Evolutionary conservation across 2,329 filamentous ascomycete species (phyloP).

Genomic region (Colletotrichum truncatum): DNA sequence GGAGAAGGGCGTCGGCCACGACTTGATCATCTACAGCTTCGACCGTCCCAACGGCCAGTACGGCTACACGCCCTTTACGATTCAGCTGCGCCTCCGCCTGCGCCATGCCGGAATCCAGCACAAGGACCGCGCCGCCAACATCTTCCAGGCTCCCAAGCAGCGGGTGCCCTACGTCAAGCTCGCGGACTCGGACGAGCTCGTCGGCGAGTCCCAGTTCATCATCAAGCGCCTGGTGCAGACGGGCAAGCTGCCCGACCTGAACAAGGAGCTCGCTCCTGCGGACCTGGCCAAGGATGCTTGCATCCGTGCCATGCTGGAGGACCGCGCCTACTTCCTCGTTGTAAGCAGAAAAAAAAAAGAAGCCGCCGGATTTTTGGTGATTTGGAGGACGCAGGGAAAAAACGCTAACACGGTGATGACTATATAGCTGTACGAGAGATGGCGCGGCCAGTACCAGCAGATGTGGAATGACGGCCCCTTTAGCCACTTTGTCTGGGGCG

Average conservation of each 20-base stretch:
- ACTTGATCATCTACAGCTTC: conserved; percentile 33
- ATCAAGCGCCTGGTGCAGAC: conserved; percentile 29
- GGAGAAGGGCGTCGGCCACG: conserved; percentile 28
- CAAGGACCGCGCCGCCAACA: conserved; percentile 26
- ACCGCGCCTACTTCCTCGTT: conserved; percentile 32
- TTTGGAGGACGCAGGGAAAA: not conserved
- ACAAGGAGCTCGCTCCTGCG: conserved; percentile 15
- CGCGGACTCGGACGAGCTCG: conserved; percentile 30
- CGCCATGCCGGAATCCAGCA: conserved; percentile 33
- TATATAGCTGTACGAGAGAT: conserved; percentile 33
- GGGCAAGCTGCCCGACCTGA: conserved; percentile 31
- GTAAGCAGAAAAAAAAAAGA: no score
- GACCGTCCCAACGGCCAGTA: conserved; percentile 31
- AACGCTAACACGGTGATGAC: not conserved
- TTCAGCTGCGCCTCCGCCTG: conserved; percentile 34
- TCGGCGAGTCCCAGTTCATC: conserved; percentile 34
- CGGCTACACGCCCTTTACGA: conserved; percentile 32
- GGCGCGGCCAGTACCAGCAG: conserved; percentile 30
- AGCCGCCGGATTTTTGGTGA: not conserved
- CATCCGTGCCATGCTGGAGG: conserved; percentile 33
- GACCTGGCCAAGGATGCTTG: conserved; percentile 31
- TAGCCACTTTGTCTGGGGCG: conserved; percentile 26
- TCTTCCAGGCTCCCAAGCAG: conserved; percentile 32
- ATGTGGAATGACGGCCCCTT: conserved; percentile 34
- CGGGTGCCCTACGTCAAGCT: conserved; percentile 34